These are phyloP conservation scores for Kodamaea hsintzibuensis DNA, from an alignment of 805 yeast species.

Conservation along the genomic window DNA sequence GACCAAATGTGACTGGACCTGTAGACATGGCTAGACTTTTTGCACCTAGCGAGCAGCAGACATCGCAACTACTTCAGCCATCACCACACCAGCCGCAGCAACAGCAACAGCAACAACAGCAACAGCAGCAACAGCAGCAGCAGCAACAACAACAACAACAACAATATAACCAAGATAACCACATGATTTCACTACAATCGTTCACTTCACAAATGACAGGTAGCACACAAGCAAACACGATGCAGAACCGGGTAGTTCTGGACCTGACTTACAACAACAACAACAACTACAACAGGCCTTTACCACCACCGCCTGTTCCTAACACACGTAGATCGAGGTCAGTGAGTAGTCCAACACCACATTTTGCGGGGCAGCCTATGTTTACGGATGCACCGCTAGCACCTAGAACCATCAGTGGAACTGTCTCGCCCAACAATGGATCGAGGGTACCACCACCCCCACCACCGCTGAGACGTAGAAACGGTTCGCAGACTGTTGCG, in stretches of 20 bases:
- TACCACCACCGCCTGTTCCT: slow-evolving; percentile 40
- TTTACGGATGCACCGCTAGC: slow-evolving; percentile 9
- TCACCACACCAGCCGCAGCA: neutral
- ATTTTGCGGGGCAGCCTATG: slow-evolving; percentile 8
- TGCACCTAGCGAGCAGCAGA: slow-evolving; percentile 18
- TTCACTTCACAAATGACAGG: slow-evolving; percentile 45
- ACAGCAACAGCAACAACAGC: neutral
- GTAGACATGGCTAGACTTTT: slow-evolving; percentile 37
- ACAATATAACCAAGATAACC: slow-evolving; percentile 11
- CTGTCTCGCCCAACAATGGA: neutral
- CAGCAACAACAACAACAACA: neutral
- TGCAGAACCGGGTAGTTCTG: slow-evolving; percentile 8
- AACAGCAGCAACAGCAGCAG: neutral
- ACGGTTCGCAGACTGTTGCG: slow-evolving; percentile 19
- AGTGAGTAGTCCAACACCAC: slow-evolving; percentile 30
- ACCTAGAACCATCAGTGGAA: neutral
- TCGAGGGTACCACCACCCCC: slow-evolving; percentile 39
- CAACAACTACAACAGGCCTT: slow-evolving; percentile 14
- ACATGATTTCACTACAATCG: slow-evolving; percentile 40
- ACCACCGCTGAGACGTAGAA: slow-evolving; percentile 40
- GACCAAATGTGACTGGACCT: slow-evolving; percentile 33
- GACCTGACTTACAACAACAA: neutral
- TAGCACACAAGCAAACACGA: slow-evolving; percentile 33
- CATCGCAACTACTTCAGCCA: neutral
- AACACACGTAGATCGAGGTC: slow-evolving; percentile 38